Conservation (phyloP, 768 basidiomycete species). For the Phlegmacium glaucopus region DNA sequence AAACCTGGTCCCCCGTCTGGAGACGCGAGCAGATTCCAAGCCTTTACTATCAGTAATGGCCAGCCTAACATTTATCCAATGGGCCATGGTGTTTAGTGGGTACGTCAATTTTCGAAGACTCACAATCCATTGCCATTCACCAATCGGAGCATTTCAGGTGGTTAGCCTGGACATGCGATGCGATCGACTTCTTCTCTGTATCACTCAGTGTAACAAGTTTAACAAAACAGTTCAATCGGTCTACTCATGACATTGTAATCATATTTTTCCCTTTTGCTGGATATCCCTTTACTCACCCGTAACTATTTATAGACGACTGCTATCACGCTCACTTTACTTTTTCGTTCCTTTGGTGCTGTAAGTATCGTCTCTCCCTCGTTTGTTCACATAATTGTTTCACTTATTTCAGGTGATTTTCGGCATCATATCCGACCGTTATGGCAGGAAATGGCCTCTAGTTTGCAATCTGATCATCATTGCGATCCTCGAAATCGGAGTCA, state of each 20-base stretch:
- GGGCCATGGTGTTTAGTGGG: constrained; percentile 58
- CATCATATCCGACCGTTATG: constrained; percentile 81
- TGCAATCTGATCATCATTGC: constrained; percentile 68
- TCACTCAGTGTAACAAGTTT: constrained; percentile 20
- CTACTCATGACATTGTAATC: constrained; percentile 20
- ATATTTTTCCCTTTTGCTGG: constrained; percentile 17
- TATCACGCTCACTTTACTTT: constrained; percentile 91
- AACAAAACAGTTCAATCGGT: constrained; percentile 16
- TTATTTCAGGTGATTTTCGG: constrained; percentile 73
- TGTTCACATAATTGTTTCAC: not conserved
- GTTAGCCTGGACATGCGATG: constrained; percentile 27
- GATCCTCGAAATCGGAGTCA: constrained; percentile 71
- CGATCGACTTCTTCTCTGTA: constrained; percentile 27
- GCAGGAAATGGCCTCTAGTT: constrained; percentile 92
- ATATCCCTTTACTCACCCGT: constrained; percentile 39
- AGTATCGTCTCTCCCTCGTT: constrained; percentile 2
- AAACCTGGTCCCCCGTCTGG: constrained; percentile 47
- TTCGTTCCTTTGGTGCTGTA: constrained; percentile 77
- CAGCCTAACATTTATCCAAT: constrained; percentile 46
- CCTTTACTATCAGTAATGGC: constrained; percentile 41
- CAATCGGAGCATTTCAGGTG: constrained; percentile 10
- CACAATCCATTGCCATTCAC: no score
- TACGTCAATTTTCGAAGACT: constrained; percentile 26
- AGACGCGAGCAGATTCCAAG: constrained; percentile 31
- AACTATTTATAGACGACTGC: constrained; percentile 52